These are phyloP conservation scores for Melastoma candidum DNA, from an alignment of 441 rosid species.

Conservation along the genomic window DNA sequence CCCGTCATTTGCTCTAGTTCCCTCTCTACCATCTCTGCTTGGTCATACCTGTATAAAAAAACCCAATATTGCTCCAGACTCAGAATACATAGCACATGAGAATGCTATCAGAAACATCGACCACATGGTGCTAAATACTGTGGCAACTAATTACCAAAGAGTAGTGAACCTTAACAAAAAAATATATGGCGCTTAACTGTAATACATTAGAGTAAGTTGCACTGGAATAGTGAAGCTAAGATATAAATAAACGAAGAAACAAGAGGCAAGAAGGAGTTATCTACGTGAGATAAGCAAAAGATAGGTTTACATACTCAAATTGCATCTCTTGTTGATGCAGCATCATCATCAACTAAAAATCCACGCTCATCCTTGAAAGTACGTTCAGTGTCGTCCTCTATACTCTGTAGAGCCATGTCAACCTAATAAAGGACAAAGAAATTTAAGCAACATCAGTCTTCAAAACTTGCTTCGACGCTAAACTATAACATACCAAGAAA, in stretches of 20 bases:
- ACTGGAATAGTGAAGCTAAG: too few relatives aligned
- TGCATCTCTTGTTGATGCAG: conserved; percentile 94
- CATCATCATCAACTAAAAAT: conserved; percentile 81
- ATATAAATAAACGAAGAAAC: too few relatives aligned
- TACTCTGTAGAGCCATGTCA: conserved; percentile 79
- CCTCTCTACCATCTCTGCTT: conserved; percentile 79
- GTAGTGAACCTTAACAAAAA: neutral
- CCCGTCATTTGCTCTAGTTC: conserved; percentile 91
- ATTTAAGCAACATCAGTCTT: conserved; percentile 1
- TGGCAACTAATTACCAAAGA: neutral
- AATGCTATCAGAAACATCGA: neutral
- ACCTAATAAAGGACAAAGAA: conserved; percentile 35
- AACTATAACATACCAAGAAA: neutral
- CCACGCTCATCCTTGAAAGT: conserved; percentile 80
- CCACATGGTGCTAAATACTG: too few relatives aligned
- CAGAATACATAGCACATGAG: conserved; percentile 3
- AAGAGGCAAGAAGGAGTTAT: conserved; percentile 1
- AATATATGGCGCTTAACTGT: neutral
- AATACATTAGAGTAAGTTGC: too few relatives aligned
- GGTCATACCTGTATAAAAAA: conserved; percentile 59
- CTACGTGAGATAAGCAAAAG: conserved; percentile 4
- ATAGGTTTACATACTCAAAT: conserved; percentile 44
- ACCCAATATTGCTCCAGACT: too few relatives aligned
- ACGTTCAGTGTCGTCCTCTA: conserved; percentile 90
- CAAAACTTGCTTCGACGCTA: neutral